Base-by-base conservation (phyloP, 179 eudicot species). In the Silene noctiflora region DNA sequence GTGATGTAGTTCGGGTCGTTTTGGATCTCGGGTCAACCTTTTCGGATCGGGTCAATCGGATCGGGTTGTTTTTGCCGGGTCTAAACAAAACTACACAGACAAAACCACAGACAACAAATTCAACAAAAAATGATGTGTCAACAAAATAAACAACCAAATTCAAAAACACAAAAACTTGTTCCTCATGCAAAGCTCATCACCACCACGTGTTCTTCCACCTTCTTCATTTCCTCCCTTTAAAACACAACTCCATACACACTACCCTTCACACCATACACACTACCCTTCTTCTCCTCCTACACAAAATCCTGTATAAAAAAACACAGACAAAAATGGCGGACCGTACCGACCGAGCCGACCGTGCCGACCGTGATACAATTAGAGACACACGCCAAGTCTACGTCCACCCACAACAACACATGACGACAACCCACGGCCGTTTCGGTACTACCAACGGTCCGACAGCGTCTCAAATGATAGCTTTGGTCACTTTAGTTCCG, bases 401-500 rank as follows among this genome's bases (percentile, higher is more conserved):
- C 55, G 84, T 89, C 69, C 93, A 86, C 85, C 74, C 74, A 6
- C 63, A 53, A 74, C 89, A 6, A 88, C 35, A 25, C 39, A 63
- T 12, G 19, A 9, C 67, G 14, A 27, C 35, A 24, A n/a, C 10
- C 21, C 68, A 14, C 1, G 71, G 53, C 25, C 78, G 58, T 8
- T 67, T 75, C 14, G 78, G 82, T 5, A 17, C 31, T 22, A 42
- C 67, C 1, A 69, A 69, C 6, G 86, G 92, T 22, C 90, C 96
- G 6, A 76, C 91, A 29, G 72, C 86, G 0, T 44, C 82, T 29
- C 86, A 89, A 75, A 66, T 89, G 33, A 61, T 91, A 0, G 93
- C 91, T 3, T 76, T 89, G 0, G 69, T 86, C 3, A 83, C 90
- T 5, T 83, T 91, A 19, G 79, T 91, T 69, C 93, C 96, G 0